Conservation (phyloP, 2,329 filamentous ascomycete genomes). For the Endothia cerciana region DNA sequence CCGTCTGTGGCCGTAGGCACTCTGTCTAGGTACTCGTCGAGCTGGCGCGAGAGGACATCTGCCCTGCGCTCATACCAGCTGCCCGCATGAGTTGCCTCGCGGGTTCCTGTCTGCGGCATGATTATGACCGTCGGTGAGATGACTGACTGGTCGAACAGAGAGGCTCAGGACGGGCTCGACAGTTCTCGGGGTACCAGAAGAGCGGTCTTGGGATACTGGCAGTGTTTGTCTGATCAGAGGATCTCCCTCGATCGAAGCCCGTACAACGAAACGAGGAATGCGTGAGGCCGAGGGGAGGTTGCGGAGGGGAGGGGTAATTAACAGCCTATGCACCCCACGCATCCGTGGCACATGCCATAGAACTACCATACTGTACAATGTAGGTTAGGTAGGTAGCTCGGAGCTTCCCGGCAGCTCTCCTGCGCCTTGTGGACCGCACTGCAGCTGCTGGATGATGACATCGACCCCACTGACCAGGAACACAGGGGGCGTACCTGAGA, state of each 20-base stretch:
- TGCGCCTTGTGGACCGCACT: not conserved
- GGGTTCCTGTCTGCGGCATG: conserved; percentile 40
- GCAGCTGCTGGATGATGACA: conserved; percentile 14
- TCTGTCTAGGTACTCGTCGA: conserved; percentile 73
- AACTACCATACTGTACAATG: not conserved
- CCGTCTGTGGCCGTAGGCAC: conserved; percentile 71
- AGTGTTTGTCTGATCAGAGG: no score
- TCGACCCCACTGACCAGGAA: not conserved
- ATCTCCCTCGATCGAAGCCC: no score
- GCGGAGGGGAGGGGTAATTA: no score
- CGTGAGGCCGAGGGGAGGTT: no score
- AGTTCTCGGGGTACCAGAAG: no score
- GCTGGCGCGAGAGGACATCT: conserved; percentile 64
- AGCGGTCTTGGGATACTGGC: no score
- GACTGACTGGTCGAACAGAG: not conserved
- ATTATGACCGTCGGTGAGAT: not conserved
- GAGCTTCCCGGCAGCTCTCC: not conserved
- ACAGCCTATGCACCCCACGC: no score
- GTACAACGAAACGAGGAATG: no score
- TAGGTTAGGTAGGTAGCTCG: not conserved
- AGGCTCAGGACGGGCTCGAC: no score
- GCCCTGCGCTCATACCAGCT: conserved; percentile 79
- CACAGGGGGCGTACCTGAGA: not conserved
- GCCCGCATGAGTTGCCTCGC: conserved; percentile 75
- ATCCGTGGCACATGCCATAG: no score